Evolutionary conservation across 805 yeast species (phyloP).

Genomic region (Limtongozyma cylindracea): DNA sequence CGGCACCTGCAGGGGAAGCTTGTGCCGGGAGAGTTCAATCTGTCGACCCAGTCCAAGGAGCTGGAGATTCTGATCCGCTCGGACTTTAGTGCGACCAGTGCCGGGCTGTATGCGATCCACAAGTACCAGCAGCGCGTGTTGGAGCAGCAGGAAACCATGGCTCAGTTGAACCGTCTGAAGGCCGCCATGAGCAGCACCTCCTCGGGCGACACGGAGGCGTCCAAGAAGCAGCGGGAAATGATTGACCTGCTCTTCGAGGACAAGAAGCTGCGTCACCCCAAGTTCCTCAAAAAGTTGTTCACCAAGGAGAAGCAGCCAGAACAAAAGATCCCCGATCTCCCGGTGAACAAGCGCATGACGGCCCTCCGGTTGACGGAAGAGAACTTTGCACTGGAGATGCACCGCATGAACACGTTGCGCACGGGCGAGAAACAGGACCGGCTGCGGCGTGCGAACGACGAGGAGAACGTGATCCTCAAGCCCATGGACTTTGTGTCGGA

Average conservation of each 20-base stretch:
- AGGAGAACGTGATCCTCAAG: conserved; percentile 12
- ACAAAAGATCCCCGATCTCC: too few species aligned
- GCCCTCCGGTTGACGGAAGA: conserved; percentile 14
- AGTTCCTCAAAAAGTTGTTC: conserved; percentile 17
- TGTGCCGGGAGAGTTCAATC: conserved; percentile 10
- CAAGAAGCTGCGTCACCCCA: conserved; percentile 14
- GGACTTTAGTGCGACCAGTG: conserved; percentile 73
- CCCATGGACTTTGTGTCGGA: conserved; percentile 16
- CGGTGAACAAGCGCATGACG: conserved; percentile 3
- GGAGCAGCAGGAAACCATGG: too few species aligned
- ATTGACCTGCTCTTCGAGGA: conserved; percentile 8
- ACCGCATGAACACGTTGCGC: conserved; percentile 48
- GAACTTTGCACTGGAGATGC: conserved; percentile 9
- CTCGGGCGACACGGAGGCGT: too few species aligned
- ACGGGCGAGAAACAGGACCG: conserved; percentile 45
- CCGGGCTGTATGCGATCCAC: conserved; percentile 66
- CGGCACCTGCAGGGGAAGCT: conserved; percentile 15
- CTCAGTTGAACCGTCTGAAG: too few species aligned
- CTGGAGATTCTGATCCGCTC: conserved; percentile 23
- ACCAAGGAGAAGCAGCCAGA: conserved; percentile 8
- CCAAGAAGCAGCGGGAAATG: conserved; percentile 3
- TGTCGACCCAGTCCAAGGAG: conserved; percentile 15
- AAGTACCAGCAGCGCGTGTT: conserved; percentile 17
- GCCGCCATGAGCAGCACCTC: too few species aligned
- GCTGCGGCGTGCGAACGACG: conserved; percentile 23